Evolutionary conservation across 441 rosid species (phyloP).

Genomic region (Syzygium syzygioides): DNA sequence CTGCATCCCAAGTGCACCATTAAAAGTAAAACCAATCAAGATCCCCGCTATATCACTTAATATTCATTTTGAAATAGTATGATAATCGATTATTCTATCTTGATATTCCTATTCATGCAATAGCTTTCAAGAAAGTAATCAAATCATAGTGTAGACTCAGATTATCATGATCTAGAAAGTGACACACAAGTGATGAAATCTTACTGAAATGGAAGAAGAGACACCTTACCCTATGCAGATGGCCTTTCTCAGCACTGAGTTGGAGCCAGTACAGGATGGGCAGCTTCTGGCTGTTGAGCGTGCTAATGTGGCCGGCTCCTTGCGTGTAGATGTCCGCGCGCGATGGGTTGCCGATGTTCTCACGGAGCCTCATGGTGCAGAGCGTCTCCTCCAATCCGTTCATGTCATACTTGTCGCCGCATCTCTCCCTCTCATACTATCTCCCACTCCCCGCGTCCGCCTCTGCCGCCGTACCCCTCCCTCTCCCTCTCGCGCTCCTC

Average conservation of each 20-base stretch:
- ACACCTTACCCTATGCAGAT: conserved; percentile 36
- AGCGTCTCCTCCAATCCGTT: conserved; percentile 83
- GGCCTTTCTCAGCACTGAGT: conserved; percentile 54
- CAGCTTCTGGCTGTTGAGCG: conserved; percentile 53
- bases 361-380: conserved; percentile 52
- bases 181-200: background rate
- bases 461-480: background rate
- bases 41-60: background rate
- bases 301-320: conserved; percentile 43
- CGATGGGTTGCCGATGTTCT: conserved; percentile 56
- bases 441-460: background rate
- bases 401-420: background rate
- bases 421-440: background rate
- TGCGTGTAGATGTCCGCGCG: conserved; percentile 56
- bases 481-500: conserved; percentile 25
- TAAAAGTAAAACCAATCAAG: background rate
- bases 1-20: conserved; percentile 17
- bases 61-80: background rate
- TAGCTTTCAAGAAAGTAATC: background rate
- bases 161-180: background rate
- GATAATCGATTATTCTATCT: background rate
- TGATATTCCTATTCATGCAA: background rate
- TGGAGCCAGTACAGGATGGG: conserved; percentile 45
- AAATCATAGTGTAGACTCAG: background rate
- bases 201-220: background rate